phyloP scores from a whole-genome alignment of 2,329 filamentous ascomycete species.

The Myotisia sp. region DNA sequence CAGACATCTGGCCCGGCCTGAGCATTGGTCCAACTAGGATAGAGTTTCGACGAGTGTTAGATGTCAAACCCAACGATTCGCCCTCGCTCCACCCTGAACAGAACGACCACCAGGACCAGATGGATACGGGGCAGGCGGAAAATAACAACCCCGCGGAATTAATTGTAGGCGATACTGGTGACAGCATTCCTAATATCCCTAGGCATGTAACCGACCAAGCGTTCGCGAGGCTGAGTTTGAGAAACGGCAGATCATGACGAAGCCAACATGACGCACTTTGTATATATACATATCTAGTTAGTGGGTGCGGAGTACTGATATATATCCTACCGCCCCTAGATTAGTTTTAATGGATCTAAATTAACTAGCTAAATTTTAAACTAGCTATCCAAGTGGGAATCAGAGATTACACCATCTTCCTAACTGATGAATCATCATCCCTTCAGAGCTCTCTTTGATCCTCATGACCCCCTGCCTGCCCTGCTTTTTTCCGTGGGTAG shows the following conservation, averaged over 20 bases:
- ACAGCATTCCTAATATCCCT: conserved; percentile 29
- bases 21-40: conserved; percentile 40
- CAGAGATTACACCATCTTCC: neutral
- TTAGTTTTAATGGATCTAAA: neutral
- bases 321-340: neutral
- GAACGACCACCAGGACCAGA: neutral
- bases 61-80: neutral
- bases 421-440: neutral
- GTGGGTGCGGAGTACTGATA: neutral
- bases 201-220: conserved; percentile 31
- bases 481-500: no score
- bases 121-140: neutral
- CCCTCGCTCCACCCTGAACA: no score
- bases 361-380: neutral
- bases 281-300: neutral
- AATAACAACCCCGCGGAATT: neutral
- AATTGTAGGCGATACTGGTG: neutral
- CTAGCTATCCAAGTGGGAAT: neutral
- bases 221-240: conserved; percentile 24
- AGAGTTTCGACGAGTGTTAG: conserved; percentile 22
- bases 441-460: conserved; percentile 13
- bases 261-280: neutral
- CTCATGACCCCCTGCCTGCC: neutral
- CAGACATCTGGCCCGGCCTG: conserved; percentile 74
- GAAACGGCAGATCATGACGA: neutral